These are phyloP conservation scores for Apiospora phragmitis DNA, from an alignment of 2,329 filamentous ascomycete genomes.

Conservation along the genomic window DNA sequence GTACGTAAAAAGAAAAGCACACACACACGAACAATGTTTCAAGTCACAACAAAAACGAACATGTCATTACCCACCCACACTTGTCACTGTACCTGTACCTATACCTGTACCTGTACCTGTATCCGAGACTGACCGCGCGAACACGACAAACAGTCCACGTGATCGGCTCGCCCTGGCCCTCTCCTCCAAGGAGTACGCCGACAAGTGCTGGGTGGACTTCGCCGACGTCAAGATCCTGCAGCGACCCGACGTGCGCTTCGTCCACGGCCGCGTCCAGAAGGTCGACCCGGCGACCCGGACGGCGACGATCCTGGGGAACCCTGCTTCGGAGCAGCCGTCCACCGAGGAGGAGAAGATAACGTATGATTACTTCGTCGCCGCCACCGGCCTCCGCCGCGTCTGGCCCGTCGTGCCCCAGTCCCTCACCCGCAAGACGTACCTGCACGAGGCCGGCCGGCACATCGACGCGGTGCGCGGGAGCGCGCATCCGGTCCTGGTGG, in stretches of 20 bases:
- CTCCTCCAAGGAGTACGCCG: slow-evolving; percentile 61
- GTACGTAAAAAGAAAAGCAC: slow-evolving; percentile 47
- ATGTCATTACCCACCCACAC: too few relatives aligned
- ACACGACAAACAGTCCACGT: slow-evolving; percentile 62
- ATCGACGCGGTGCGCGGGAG: slow-evolving; percentile 55
- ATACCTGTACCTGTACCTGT: background rate
- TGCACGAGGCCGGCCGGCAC: slow-evolving; percentile 61
- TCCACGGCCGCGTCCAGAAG: slow-evolving; percentile 64
- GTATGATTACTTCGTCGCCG: slow-evolving; percentile 78
- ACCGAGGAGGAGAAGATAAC: slow-evolving; percentile 37
- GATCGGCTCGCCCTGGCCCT: slow-evolving; percentile 73
- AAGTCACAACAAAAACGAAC: too few relatives aligned
- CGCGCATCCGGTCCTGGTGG: slow-evolving; percentile 62
- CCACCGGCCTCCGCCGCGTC: slow-evolving; percentile 67
- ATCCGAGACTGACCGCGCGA: background rate
- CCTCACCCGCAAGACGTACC: slow-evolving; percentile 60
- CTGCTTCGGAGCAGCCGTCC: slow-evolving; percentile 36
- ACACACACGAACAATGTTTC: background rate
- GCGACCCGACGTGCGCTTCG: slow-evolving; percentile 59
- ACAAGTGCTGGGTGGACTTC: slow-evolving; percentile 71
- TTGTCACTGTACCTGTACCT: background rate
- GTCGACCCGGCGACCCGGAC: slow-evolving; percentile 62
- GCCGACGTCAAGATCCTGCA: slow-evolving; percentile 67
- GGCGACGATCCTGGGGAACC: slow-evolving; percentile 56
- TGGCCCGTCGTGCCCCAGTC: slow-evolving; percentile 75